Evolutionary conservation across 116 monocot genomes (phyloP), one percentile per base, ranked within the genome.

Genomic region (Papilionanthe hybrid): DNA sequence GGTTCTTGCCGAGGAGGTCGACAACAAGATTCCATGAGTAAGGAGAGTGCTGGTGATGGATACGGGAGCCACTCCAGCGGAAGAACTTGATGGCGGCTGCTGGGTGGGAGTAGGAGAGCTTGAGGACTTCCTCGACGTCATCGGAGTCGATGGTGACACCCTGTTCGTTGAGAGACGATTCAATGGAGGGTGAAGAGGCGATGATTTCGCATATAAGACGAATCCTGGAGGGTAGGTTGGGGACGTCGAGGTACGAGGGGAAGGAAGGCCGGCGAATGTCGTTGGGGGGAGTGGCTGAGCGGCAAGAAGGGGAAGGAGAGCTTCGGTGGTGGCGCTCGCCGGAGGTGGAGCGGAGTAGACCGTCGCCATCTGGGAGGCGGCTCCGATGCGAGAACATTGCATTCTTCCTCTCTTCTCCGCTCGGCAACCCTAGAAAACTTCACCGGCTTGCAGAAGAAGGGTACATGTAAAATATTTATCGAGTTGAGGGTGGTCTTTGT

Each of bases 1-100:
- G 65, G 84, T 88, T 92, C 74, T 90, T 92, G 44, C 94, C 94
- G 23, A 94, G 90, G 78, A 94, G 77, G 84, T 94, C 91, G 15
- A 91, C 86, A 76, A 89, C 60, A 28, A 94, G 89, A 84, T 94
- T 94, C 90, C 91, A 91, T 19, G 91, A 77, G 83, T 94, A 94
- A 30, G 89, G 90, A 28, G 86, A 85, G 76, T 86, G 89, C 15
- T 20, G 48, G 55, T 81, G 55, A 4, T 29, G 25, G 67, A 83
- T 43, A 47, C 78, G 83, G 29, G 48, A 12, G 66, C 86, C 86
- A 23, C 87, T 76, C 89, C 89, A 91, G 42, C 85, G 83, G 80
- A 94, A 90, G 86, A 94, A 91, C 75, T 79, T 75, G 82, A 86
- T 57, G 63, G 91, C 88, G 22, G 90, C 18, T 43, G 67, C 77